Percentiles rank a stretch among this genome's conserved stretches.
These are phyloP conservation scores for Populus hybrid DNA, from an alignment of 441 rosid species.

Conservation along the genomic window DNA sequence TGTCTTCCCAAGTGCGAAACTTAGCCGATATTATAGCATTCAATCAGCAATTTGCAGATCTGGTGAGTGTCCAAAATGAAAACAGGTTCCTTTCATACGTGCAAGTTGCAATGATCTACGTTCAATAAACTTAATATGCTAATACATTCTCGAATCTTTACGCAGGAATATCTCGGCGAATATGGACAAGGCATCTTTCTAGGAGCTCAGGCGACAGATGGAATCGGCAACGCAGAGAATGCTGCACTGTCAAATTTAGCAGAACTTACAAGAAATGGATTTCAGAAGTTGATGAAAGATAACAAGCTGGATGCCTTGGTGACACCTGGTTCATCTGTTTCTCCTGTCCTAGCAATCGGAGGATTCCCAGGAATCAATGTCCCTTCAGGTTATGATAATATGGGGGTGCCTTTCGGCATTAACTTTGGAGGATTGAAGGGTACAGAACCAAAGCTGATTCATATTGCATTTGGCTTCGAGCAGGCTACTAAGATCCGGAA, in stretches of 20 bases:
- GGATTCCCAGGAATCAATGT: conserved; percentile 65
- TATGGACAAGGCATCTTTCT: conserved; percentile 41
- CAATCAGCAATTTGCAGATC: conserved; percentile 43
- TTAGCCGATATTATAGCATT: conserved; percentile 61
- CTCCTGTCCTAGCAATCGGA: conserved; percentile 55
- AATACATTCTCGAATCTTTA: background rate
- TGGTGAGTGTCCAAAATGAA: conserved; percentile 28
- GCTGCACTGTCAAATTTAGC: conserved; percentile 22
- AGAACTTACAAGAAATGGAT: conserved; percentile 36
- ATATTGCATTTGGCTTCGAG: conserved; percentile 67
- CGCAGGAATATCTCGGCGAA: conserved; percentile 48
- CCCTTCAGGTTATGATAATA: conserved; percentile 44
- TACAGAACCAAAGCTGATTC: conserved; percentile 58
- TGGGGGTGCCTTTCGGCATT: conserved; percentile 56
- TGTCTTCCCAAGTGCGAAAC: too few relatives aligned
- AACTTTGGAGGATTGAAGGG: conserved; percentile 58
- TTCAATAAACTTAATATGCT: background rate
- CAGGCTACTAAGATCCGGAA: conserved; percentile 57
- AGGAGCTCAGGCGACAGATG: conserved; percentile 28
- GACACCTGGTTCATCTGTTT: conserved; percentile 17
- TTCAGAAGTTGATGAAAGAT: conserved; percentile 44
- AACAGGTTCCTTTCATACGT: background rate
- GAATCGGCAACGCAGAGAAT: conserved; percentile 25
- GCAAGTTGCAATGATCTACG: background rate
- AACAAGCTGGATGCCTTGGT: conserved; percentile 45